These are phyloP conservation scores for Triticum urartu DNA, from an alignment of 176 grass and related monocot species.

Conservation along the genomic window DNA sequence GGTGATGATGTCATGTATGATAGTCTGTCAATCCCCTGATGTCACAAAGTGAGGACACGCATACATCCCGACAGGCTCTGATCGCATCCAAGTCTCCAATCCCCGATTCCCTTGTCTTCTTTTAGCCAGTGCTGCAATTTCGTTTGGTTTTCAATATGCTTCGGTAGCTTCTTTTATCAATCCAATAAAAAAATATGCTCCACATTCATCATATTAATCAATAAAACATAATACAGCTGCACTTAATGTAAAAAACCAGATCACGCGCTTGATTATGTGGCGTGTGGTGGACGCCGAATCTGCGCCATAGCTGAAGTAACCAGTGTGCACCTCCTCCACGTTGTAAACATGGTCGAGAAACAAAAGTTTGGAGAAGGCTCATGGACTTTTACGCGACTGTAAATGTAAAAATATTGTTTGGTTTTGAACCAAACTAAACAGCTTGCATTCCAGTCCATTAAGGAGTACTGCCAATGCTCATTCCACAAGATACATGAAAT, in stretches of 20 bases:
- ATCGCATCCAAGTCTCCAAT: slow-evolving; percentile 29
- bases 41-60: slow-evolving; percentile 55
- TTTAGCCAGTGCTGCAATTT: not conserved
- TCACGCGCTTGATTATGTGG: no score
- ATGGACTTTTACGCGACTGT: no score
- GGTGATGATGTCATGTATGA: slow-evolving; percentile 66
- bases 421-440: not conserved
- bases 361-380: no score
- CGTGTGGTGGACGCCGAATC: no score
- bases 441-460: not conserved
- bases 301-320: no score
- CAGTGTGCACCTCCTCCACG: no score
- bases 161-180: not conserved
- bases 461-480: not conserved
- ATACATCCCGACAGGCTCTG: slow-evolving; percentile 81
- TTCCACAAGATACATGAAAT: not conserved
- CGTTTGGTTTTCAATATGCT: not conserved
- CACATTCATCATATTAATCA: no score
- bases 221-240: no score
- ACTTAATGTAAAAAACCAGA: no score
- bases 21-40: slow-evolving; percentile 92
- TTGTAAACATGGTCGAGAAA: not conserved
- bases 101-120: no score
- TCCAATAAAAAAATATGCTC: not conserved
- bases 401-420: not conserved